Evolutionary conservation across 2,329 filamentous ascomycete species (phyloP).

Genomic region (Seiridium unicorne): DNA sequence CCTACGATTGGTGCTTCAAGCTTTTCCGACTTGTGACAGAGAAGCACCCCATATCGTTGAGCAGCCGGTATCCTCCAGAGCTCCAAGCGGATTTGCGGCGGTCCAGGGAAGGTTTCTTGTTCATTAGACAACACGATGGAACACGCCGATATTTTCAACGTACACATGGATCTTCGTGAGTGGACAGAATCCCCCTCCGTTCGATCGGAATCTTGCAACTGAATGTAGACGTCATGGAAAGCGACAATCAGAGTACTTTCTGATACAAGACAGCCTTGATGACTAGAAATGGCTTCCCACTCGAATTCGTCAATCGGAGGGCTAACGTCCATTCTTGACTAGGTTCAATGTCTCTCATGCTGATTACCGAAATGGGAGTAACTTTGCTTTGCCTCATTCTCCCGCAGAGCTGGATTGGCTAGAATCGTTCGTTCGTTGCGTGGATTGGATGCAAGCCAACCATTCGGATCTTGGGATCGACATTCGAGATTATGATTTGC

Average conservation of each 20-base stretch:
- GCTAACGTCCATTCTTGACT: not conserved
- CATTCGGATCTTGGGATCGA: not conserved
- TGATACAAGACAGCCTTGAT: not conserved
- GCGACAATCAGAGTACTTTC: not conserved
- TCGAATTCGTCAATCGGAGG: not conserved
- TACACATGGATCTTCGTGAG: not conserved
- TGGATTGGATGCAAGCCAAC: conserved; percentile 1
- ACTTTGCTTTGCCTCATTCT: not conserved
- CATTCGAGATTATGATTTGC: not conserved
- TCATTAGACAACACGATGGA: not conserved
- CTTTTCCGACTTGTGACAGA: not conserved
- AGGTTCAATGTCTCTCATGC: not conserved
- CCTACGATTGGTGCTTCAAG: not conserved
- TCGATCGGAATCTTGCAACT: not conserved
- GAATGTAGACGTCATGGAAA: not conserved
- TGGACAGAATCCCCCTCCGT: not conserved
- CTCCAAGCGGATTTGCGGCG: not conserved
- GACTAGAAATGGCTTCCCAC: not conserved
- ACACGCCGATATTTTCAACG: not conserved
- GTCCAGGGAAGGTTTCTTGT: not conserved
- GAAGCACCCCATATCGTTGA: not conserved
- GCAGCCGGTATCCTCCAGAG: not conserved
- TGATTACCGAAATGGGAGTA: not conserved
- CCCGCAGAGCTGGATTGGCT: conserved; percentile 4
- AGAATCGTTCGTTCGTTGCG: not conserved